These are phyloP conservation scores for Saccharomycopsis sp. DNA, from an alignment of 805 yeast species.

Conservation along the genomic window DNA sequence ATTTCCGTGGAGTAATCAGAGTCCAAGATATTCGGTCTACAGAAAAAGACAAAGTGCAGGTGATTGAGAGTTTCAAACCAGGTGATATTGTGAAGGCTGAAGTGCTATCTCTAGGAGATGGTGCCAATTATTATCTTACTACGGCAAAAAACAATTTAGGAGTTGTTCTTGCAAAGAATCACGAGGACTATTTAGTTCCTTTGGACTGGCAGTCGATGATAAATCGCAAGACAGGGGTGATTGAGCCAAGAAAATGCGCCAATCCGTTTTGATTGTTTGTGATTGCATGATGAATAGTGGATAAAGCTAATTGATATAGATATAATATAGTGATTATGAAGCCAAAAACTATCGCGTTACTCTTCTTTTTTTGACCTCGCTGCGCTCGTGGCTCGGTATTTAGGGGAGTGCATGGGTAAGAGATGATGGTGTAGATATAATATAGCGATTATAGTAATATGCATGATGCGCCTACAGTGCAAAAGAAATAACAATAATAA, in stretches of 20 bases:
- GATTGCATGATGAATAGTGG: too few species aligned
- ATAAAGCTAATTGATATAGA: too few species aligned
- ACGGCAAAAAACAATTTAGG: conserved; percentile 92
- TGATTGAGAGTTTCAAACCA: conserved; percentile 75
- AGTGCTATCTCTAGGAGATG: conserved; percentile 85
- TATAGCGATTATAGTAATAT: too few species aligned
- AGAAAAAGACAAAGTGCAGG: conserved; percentile 79
- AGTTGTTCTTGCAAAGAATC: conserved; percentile 80
- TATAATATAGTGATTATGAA: too few species aligned
- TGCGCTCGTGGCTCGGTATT: too few species aligned
- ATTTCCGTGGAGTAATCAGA: conserved; percentile 79
- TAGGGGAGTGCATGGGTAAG: too few species aligned
- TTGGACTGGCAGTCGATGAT: conserved; percentile 96
- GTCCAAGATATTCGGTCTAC: conserved; percentile 86
- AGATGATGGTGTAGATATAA: too few species aligned
- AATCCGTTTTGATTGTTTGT: conserved; percentile 52
- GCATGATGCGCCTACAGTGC: too few species aligned
- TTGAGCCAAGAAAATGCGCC: conserved; percentile 85
- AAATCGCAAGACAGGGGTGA: conserved; percentile 63
- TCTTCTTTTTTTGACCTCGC: too few species aligned
- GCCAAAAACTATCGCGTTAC: too few species aligned
- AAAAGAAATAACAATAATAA: neutral
- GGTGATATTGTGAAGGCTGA: conserved; percentile 88
- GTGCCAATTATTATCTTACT: conserved; percentile 78
- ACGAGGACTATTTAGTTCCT: conserved; percentile 78